Evolutionary conservation across 768 basidiomycete species (phyloP).

Genomic region (Boletus coccyginus): DNA sequence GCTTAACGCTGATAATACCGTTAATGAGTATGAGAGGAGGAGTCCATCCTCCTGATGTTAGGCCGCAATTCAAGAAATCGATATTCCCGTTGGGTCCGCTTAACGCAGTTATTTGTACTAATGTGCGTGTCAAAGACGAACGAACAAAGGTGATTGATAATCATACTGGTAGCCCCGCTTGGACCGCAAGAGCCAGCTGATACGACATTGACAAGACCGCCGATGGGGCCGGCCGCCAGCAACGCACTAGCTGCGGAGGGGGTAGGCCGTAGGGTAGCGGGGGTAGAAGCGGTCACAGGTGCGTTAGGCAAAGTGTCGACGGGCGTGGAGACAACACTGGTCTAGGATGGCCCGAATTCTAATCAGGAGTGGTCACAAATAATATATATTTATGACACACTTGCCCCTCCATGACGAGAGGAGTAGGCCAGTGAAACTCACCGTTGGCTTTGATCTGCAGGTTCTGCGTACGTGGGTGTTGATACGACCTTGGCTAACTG

Average conservation of each 20-base stretch:
- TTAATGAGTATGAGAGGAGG: constrained; percentile 59
- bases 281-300: background rate
- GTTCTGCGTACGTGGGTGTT: background rate
- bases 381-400: background rate
- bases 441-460: background rate
- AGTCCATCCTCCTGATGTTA: constrained; percentile 62
- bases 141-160: constrained; percentile 9
- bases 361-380: background rate
- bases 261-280: background rate
- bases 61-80: constrained; percentile 77
- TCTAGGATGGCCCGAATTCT: background rate
- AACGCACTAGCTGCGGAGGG: background rate
- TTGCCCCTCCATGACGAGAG: background rate
- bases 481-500: background rate
- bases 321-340: background rate
- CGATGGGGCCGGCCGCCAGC: background rate
- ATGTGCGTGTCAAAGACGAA: constrained; percentile 1
- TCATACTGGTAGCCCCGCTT: constrained; percentile 48
- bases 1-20: constrained; percentile 47
- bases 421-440: background rate
- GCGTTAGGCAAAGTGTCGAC: background rate
- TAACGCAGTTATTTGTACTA: constrained; percentile 47
- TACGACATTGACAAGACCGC: constrained; percentile 36
- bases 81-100: constrained; percentile 72
- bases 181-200: constrained; percentile 40